phyloP scores from a whole-genome alignment of 768 basidiomycete genomes.

The Cystobasidium onofrii region DNA sequence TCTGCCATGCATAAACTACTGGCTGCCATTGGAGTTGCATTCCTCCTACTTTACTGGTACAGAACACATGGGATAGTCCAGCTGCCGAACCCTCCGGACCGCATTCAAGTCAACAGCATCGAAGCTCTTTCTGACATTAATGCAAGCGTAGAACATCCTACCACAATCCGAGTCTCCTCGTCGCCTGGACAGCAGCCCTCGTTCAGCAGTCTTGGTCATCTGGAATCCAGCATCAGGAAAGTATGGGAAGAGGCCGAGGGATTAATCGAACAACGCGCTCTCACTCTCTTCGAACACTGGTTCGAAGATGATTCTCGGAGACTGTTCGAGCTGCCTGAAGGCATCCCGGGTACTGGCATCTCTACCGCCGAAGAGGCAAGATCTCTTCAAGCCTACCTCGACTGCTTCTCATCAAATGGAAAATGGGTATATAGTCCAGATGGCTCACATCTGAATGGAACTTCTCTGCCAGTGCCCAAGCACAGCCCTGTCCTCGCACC shows the following conservation, averaged over 20 bases:
- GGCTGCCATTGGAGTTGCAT: no score
- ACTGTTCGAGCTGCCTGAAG: slow-evolving; percentile 19
- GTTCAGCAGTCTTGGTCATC: neutral
- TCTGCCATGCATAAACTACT: no score
- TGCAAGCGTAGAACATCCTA: no score
- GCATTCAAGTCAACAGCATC: no score
- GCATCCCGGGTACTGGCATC: slow-evolving; percentile 40
- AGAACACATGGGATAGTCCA: no score
- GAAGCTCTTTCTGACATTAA: no score
- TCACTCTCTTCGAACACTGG: neutral
- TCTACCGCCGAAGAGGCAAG: slow-evolving; percentile 4
- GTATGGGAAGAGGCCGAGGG: neutral
- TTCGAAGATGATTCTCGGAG: neutral
- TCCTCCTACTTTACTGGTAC: no score
- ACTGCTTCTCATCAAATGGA: slow-evolving; percentile 34
- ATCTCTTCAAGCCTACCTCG: slow-evolving; percentile 38
- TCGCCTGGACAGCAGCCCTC: neutral
- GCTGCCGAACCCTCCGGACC: no score
- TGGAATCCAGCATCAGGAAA: slow-evolving; percentile 2
- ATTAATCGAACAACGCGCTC: neutral
- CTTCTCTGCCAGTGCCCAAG: slow-evolving; percentile 39
- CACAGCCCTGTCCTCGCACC: slow-evolving; percentile 33
- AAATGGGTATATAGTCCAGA: slow-evolving; percentile 37
- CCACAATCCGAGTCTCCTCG: neutral
- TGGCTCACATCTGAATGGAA: slow-evolving; percentile 13